Evolutionary conservation across 2,329 filamentous ascomycete species (phyloP).

Genomic region (Diaporthe amygdali): DNA sequence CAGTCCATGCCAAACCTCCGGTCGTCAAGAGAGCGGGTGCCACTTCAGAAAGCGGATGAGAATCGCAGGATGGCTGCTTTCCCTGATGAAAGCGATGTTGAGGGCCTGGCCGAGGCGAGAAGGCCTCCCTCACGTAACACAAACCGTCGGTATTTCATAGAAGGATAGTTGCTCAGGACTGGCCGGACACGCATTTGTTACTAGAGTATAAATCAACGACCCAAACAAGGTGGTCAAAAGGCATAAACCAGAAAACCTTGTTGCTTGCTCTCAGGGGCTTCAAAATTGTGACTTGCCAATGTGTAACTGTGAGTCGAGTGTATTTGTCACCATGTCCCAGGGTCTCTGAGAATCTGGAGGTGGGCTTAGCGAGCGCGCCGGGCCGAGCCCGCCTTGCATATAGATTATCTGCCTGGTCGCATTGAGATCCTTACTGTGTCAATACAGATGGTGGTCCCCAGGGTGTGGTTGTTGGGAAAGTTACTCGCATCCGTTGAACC

Average conservation of each 20-base stretch:
- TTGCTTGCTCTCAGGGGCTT: neutral
- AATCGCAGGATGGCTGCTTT: conserved; percentile 27
- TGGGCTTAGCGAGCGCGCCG: conserved; percentile 19
- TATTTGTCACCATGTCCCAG: neutral
- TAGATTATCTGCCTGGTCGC: conserved; percentile 13
- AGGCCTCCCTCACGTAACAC: conserved; percentile 30
- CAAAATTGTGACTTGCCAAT: neutral
- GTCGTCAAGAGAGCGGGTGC: conserved; percentile 16
- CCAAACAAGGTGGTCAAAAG: neutral
- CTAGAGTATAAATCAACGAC: neutral
- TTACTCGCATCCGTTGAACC: neutral
- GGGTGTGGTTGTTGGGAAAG: neutral
- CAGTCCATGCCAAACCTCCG: conserved; percentile 8
- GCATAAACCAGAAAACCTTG: neutral
- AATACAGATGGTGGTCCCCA: neutral
- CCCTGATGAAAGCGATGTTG: conserved; percentile 33
- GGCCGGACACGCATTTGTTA: neutral
- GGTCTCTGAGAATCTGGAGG: neutral
- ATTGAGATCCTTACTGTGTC: conserved; percentile 15
- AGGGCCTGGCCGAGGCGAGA: conserved; percentile 35
- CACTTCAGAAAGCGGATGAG: conserved; percentile 3
- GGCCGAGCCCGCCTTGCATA: conserved; percentile 20
- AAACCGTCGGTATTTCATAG: conserved; percentile 29
- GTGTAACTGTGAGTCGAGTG: neutral
- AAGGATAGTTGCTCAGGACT: neutral